Conservation (phyloP, 352 stramenopile species). For the Aphanomyces invadans region DNA sequence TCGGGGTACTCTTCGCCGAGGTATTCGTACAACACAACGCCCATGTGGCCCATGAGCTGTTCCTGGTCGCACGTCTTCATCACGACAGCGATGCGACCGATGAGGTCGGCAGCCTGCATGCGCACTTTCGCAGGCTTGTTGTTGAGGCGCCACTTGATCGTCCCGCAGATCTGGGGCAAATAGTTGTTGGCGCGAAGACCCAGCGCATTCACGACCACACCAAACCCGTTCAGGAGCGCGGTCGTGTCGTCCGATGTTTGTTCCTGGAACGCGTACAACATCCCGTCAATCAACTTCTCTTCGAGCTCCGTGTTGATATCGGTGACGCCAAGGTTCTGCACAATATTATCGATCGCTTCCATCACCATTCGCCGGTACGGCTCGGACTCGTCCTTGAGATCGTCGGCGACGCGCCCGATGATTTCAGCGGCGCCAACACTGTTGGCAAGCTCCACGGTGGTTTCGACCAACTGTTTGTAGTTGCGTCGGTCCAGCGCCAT, state of each 20-base stretch:
- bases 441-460: conserved; percentile 97
- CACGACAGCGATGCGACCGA: conserved; percentile 96
- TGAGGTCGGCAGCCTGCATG: conserved; percentile 99
- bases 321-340: conserved; percentile 93
- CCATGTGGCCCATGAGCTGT: conserved; percentile 98
- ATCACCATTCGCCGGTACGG: conserved; percentile 99
- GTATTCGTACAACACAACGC: conserved; percentile 99
- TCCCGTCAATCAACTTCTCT: conserved; percentile 98
- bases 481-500: conserved; percentile 98
- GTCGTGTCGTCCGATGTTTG: conserved; percentile 90
- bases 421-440: conserved; percentile 99
- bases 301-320: conserved; percentile 97
- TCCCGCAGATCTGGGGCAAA: conserved; percentile 97
- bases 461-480: conserved; percentile 98
- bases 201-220: conserved; percentile 96
- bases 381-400: conserved; percentile 99
- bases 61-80: conserved; percentile 99
- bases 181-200: conserved; percentile 97
- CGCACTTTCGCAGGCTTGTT: conserved; percentile 98
- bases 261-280: conserved; percentile 99
- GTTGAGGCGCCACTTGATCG: conserved; percentile 99
- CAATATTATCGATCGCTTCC: conserved; percentile 97
- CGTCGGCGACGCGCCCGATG: conserved; percentile 95
- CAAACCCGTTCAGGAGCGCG: conserved; percentile 98
- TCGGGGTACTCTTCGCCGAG: conserved; percentile 99